Evolutionary conservation across 208 protist species (phyloP), one percentile per base, ranked within the genome.

Genomic region (Leishmania gerbilli): DNA sequence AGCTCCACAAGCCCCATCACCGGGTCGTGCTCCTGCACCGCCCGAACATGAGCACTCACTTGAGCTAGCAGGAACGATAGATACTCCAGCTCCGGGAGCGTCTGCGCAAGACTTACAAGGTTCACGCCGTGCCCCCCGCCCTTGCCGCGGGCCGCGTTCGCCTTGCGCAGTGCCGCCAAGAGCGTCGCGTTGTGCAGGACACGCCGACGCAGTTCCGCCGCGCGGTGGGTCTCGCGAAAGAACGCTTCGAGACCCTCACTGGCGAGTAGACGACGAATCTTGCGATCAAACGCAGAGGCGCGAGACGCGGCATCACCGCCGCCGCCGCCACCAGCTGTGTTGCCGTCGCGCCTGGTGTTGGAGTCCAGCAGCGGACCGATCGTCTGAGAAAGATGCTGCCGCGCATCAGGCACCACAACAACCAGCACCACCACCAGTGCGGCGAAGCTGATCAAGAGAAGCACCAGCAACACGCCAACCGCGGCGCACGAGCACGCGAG

Each of bases 11-110:
- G 65, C 40, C 82, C 82, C 45, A 76, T 34, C 3, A 62, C 31
- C 4, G 77, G 60, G 72, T 85, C 82, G 82, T 79, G 82, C 15
- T 55, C 55, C 17, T 85, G 82, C 40, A 85, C 55, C 15, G 82
- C 82, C 64, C n/a, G 47, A 40, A 85, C 53, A 69, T 85, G 69
- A 42, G 13, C 82, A 42, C 77, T 71, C 45, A 85, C 82, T 31
- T 72, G 42, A 31, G 74, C 21, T 19, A 85, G 82, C 49, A 81
- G 77, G 34, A 45, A 75, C 1, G 82, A 67, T 0, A 85, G 11
- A n/a, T 60, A 37, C 65, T 81, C 71, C 77, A 81, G 82, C 62
- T 81, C 75, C 76, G 77, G 76, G 24, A 81, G 82, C 62, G 77
- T 56, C 82, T 81, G 82, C 51, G 34, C 82, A 24, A 81, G 77